phyloP scores from a whole-genome alignment of 2,329 filamentous ascomycete genomes.

The Trichoderma simmonsii region DNA sequence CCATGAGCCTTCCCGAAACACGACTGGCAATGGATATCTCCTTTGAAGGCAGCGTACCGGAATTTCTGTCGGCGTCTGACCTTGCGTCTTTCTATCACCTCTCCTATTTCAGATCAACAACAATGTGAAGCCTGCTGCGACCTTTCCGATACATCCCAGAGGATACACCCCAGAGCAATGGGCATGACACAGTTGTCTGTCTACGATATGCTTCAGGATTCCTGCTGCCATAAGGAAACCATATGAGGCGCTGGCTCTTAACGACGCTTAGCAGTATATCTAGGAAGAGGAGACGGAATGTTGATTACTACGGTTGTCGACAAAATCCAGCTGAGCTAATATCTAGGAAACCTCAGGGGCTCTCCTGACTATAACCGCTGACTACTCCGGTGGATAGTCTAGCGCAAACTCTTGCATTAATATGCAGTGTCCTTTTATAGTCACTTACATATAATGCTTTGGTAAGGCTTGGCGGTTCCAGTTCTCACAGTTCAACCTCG shows the following conservation, averaged over 20 bases:
- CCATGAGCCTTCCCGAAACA: not conserved
- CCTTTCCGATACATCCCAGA: not conserved
- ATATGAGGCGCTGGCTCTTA: not conserved
- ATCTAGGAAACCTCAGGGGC: not conserved
- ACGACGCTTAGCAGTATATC: not conserved
- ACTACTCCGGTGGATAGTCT: not conserved
- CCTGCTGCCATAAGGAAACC: not conserved
- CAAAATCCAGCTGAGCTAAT: not conserved
- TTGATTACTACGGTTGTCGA: not conserved
- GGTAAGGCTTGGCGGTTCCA: not conserved
- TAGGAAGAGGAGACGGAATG: not conserved
- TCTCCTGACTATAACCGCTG: not conserved
- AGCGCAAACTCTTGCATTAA: not conserved
- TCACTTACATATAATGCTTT: not conserved
- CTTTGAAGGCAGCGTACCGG: not conserved
- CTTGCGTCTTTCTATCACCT: not conserved
- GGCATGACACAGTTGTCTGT: not conserved
- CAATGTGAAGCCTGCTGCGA: not conserved
- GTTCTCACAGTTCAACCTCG: not conserved
- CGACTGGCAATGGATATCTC: not conserved
- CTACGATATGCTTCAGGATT: not conserved
- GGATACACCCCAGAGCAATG: not conserved
- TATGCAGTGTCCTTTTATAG: not conserved
- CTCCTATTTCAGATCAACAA: not conserved
- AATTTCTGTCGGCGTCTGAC: not conserved